Percentiles rank a stretch among this genome's conserved stretches.
Evolutionary conservation across 768 basidiomycete species (phyloP).

Genomic region (Lactarius hengduanensis): DNA sequence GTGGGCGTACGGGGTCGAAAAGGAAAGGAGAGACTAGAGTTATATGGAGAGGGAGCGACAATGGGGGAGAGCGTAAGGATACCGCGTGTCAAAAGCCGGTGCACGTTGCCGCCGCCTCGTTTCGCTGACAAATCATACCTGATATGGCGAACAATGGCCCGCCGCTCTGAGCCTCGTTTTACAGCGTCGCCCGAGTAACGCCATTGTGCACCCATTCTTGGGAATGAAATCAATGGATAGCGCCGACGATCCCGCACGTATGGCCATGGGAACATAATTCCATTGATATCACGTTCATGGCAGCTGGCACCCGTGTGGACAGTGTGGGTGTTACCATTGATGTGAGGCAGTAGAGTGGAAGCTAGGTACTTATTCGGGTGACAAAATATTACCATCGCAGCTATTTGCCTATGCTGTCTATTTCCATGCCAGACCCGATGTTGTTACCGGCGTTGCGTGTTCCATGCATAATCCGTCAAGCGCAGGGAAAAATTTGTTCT

Average conservation of each 20-base stretch:
- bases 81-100: slow-evolving; percentile 26
- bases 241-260: slow-evolving; percentile 20
- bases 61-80: slow-evolving; percentile 22
- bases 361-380: slow-evolving; percentile 13
- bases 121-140: slow-evolving; percentile 26
- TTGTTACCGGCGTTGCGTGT: not conserved
- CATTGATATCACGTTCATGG: slow-evolving; percentile 8
- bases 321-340: slow-evolving; percentile 6
- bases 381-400: not conserved
- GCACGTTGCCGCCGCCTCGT: slow-evolving; percentile 26
- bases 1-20: slow-evolving; percentile 12
- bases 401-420: not conserved
- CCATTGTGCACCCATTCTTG: slow-evolving; percentile 12
- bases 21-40: slow-evolving; percentile 25
- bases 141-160: slow-evolving; percentile 27
- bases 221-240: slow-evolving; percentile 13
- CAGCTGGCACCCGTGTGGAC: slow-evolving; percentile 4
- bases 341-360: slow-evolving; percentile 21
- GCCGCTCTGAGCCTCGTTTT: slow-evolving; percentile 26
- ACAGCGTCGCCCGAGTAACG: slow-evolving; percentile 28
- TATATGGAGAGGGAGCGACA: slow-evolving; percentile 25
- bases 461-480: not conserved
- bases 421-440: not conserved
- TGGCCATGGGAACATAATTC: slow-evolving; percentile 7
- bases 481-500: slow-evolving; percentile 6